Evolutionary conservation across 345 rosid species (phyloP).

Genomic region (Populus nigra): DNA sequence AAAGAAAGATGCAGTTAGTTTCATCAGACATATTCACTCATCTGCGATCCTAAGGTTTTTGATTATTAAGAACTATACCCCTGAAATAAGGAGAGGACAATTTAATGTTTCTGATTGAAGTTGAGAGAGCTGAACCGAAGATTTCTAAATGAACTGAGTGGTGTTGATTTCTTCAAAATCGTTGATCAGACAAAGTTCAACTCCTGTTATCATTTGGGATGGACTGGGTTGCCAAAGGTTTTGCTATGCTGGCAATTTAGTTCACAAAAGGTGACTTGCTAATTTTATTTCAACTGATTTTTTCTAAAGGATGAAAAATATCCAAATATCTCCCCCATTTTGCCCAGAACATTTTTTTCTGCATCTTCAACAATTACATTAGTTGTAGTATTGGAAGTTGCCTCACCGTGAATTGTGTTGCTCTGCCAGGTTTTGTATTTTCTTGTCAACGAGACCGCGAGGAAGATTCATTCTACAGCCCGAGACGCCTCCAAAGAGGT

Average conservation of each 20-base stretch:
- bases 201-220: neutral
- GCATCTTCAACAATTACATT: neutral
- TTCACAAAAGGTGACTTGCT: neutral
- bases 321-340: neutral
- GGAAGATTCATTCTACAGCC: constrained; percentile 1
- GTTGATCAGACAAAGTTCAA: neutral
- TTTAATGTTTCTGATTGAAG: neutral
- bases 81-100: neutral
- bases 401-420: neutral
- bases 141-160: neutral
- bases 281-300: neutral
- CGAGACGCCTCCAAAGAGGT: neutral
- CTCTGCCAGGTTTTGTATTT: neutral
- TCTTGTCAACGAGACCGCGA: neutral
- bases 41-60: neutral
- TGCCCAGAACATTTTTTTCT: neutral
- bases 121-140: neutral
- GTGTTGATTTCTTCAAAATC: neutral
- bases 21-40: neutral
- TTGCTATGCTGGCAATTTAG: neutral
- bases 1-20: neutral
- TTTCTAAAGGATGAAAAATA: neutral
- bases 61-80: neutral
- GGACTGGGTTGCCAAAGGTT: neutral
- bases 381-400: neutral